Conservation (phyloP, 805 yeast genomes). For the Ogataea wickerhamii region DNA sequence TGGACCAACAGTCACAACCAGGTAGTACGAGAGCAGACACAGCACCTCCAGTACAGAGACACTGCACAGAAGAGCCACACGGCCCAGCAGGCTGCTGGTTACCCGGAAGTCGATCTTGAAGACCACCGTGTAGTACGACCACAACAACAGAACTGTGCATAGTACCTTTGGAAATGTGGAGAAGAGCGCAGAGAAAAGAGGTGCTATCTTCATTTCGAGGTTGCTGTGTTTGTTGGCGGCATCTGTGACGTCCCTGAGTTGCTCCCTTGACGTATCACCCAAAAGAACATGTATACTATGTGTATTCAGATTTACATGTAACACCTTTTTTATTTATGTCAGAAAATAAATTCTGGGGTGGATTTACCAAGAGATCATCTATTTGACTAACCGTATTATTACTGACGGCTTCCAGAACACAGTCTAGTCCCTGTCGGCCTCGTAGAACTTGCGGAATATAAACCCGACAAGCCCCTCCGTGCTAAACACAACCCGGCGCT, state of each 20-base stretch:
- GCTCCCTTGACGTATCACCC: too few relatives aligned
- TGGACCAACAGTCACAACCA: slow-evolving; percentile 51
- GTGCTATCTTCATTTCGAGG: slow-evolving; percentile 5
- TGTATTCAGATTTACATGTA: too few relatives aligned
- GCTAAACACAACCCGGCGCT: slow-evolving; percentile 64
- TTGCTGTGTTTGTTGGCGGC: too few relatives aligned
- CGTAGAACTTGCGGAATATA: slow-evolving; percentile 73
- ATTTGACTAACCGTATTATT: too few relatives aligned
- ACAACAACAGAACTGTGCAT: slow-evolving; percentile 40
- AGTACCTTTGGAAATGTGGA: slow-evolving; percentile 48
- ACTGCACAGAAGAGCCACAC: slow-evolving; percentile 22
- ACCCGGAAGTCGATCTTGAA: slow-evolving; percentile 27
- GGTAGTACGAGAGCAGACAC: slow-evolving; percentile 49
- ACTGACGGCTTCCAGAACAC: too few relatives aligned
- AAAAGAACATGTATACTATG: too few relatives aligned
- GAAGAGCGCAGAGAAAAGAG: slow-evolving; percentile 34
- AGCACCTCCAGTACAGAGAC: slow-evolving; percentile 33
- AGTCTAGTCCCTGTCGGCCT: slow-evolving; percentile 28
- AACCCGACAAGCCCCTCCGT: slow-evolving; percentile 65
- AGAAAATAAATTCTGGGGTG: too few relatives aligned
- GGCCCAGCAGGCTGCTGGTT: slow-evolving; percentile 11
- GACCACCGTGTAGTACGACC: slow-evolving; percentile 44
- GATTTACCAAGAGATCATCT: too few relatives aligned
- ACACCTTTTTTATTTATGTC: too few relatives aligned
- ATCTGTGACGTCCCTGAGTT: too few relatives aligned